Evolutionary conservation across 768 basidiomycete species (phyloP), one percentile per base, ranked within the genome.

Genomic region (Pleurotus tuber-regium): DNA sequence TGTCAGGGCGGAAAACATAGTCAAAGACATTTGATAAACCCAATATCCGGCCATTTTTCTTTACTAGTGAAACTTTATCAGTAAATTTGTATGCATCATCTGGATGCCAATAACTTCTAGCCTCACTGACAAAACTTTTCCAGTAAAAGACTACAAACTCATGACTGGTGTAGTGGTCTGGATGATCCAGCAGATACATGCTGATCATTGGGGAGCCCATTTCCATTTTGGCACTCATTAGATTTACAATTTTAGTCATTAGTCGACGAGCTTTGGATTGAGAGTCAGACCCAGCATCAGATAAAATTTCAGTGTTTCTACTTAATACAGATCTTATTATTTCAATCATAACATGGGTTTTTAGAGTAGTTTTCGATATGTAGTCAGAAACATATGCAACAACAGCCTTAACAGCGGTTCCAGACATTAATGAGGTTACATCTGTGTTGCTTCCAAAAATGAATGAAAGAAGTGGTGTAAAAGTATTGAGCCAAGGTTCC

Each of bases 331-430:
- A 11, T 10, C 16, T 11, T 12, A 35, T 35, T 4, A 11, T 12
- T 35, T 35, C 33, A 35, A 66, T 64, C n/a, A 67, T 56, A 14
- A 60, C 56, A 52, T 72, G 60, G 0, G 66, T 67, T 42, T 69
- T 71, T 12, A 74, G 42, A 0, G 42, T 2, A 19, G 29, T 26
- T 39, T 69, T 67, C 1, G 61, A 62, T 10, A 69, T 56, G 51
- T 69, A 67, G 39, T 67, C 66, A 1, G 65, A 51, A 6, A 72
- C 59, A 60, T 73, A 72, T 5, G 63, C 59, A 1, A 70, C 54
- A 2, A 69, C 57, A 10, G 67, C 64, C 24, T 70, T 68, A 1
- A 74, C 56, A 1, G 65, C 58, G 3, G 67, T 70, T 0, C 71
- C 68, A 2, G 1, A 66, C 9, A 65, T 38, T 3, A 72, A 43